Base-by-base conservation (phyloP, 2,329 filamentous ascomycete genomes). In the Arachnomyces sp. region DNA sequence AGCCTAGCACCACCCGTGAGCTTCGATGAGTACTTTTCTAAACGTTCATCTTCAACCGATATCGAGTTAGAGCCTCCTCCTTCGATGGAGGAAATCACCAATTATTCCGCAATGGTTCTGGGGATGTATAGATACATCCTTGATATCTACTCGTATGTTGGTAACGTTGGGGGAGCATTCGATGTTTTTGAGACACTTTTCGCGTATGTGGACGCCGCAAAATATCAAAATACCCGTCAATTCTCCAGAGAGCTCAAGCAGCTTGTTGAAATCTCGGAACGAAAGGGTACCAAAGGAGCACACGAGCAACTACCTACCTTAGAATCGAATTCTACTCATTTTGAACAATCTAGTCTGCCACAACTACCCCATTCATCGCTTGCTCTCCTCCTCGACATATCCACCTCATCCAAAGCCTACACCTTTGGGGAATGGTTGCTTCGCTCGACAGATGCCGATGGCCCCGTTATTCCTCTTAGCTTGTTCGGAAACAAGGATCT, bases 391-490 rank as follows among this genome's bases (percentile, higher is more conserved):
- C 58, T 80, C 15, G 71, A 76, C 43, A 49, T 77, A 18, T 60
- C 67, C 15, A 72, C 67, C 0, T 60, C 67, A 14, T 60, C 67
- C 11, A 63, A 64, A 37, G 55, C 65, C 6, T 72, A 66, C 43
- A 64, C 68, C 12, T 61, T 79, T 39, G 75, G 71, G 3, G 62
- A 67, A 25, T 77, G 71, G 68, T 56, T 80, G 9, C 56, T 80
- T 1, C 67, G 69, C 40, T 69, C 68, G 1, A 50, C 66, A 7
- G 74, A 75, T 46, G 47, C 74, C 11, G 74, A 78, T 47, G 74
- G 72, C 0, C 72, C 74, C n/a, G 44, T 73, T 2, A 74, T 80
- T 16, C 57, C 66, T 15, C 48, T 53, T 9, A 51, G 53, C 14
- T 46, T 67, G 17, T 78, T 76, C 47, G 52, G 51, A 2, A 58